phyloP scores from a whole-genome alignment of 305 asterid genomes.

The Withania somnifera region DNA sequence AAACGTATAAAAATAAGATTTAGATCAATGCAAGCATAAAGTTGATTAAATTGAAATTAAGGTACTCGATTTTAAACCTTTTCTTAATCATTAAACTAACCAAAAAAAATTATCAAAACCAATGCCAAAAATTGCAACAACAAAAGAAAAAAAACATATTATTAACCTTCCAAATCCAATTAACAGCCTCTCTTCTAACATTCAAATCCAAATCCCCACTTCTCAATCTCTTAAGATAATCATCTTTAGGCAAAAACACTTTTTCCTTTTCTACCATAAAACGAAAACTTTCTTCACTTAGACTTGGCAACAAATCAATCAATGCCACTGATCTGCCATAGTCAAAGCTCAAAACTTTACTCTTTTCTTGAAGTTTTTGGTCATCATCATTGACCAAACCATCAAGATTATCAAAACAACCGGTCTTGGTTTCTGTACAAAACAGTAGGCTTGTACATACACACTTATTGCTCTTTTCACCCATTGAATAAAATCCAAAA shows the following conservation, averaged over 20 bases:
- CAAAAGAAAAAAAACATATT: not conserved
- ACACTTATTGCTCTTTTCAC: slow-evolving; percentile 24
- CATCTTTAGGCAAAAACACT: slow-evolving; percentile 41
- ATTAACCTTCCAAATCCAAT: slow-evolving; percentile 73
- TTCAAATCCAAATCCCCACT: slow-evolving; percentile 58
- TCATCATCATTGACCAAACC: slow-evolving; percentile 16
- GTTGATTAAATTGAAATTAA: not conserved
- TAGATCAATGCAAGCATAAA: not conserved
- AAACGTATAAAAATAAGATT: not conserved
- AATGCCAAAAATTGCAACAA: not conserved
- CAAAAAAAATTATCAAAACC: not conserved
- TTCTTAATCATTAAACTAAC: not conserved
- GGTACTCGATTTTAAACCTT: too few relatives aligned
- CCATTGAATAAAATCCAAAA: too few relatives aligned
- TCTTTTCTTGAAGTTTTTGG: slow-evolving; percentile 13
- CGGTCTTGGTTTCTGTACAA: slow-evolving; percentile 28
- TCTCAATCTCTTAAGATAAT: slow-evolving; percentile 60
- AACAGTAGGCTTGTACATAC: slow-evolving; percentile 36
- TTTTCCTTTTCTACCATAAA: slow-evolving; percentile 51
- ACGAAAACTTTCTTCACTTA: slow-evolving; percentile 33
- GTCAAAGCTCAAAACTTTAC: slow-evolving; percentile 16
- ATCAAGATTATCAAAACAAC: slow-evolving; percentile 35
- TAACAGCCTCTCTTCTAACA: slow-evolving; percentile 54
- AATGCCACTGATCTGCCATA: slow-evolving; percentile 27
- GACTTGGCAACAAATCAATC: slow-evolving; percentile 24